Percentiles rank a stretch among this genome's conserved stretches.
These are phyloP conservation scores for Schizopora paradoxa DNA, from an alignment of 1,284 basidiomycete genomes.

Conservation along the genomic window DNA sequence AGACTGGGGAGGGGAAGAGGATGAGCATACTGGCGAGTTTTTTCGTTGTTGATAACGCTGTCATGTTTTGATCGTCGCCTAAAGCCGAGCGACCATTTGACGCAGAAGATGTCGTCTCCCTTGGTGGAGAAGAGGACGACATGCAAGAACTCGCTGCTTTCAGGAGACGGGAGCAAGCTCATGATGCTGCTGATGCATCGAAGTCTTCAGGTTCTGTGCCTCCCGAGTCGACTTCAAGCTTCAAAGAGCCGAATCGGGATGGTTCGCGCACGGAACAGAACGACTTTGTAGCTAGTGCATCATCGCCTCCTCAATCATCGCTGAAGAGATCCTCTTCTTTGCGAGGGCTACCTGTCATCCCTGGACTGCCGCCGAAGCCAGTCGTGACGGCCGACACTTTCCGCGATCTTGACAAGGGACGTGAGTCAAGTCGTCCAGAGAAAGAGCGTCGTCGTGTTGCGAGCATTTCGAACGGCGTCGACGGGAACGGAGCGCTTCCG, in stretches of 20 bases:
- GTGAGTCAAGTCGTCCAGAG: constrained; percentile 31
- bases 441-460: constrained; percentile 34
- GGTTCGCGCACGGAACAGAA: constrained; percentile 2
- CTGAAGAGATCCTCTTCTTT: constrained; percentile 1
- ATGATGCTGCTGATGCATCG: constrained; percentile 14
- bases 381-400: constrained; percentile 53
- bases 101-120: constrained; percentile 62
- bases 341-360: not conserved
- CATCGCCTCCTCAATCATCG: not conserved
- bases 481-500: constrained; percentile 37
- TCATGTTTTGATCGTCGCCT: constrained; percentile 19
- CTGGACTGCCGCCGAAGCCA: constrained; percentile 38
- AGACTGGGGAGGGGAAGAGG: constrained; percentile 74
- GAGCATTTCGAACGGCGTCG: constrained; percentile 4
- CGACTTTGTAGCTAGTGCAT: constrained; percentile 1
- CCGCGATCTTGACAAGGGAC: constrained; percentile 5
- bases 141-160: constrained; percentile 34
- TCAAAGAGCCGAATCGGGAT: not conserved
- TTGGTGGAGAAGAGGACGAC: constrained; percentile 68
- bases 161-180: constrained; percentile 25
- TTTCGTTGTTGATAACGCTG: constrained; percentile 4
- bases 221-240: constrained; percentile 22
- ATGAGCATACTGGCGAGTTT: constrained; percentile 35
- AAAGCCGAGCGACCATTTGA: constrained; percentile 37
- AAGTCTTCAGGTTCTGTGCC: constrained; percentile 21